Base-by-base conservation (phyloP, 2,329 filamentous ascomycete genomes). In the Hirsutella rhossiliensis region DNA sequence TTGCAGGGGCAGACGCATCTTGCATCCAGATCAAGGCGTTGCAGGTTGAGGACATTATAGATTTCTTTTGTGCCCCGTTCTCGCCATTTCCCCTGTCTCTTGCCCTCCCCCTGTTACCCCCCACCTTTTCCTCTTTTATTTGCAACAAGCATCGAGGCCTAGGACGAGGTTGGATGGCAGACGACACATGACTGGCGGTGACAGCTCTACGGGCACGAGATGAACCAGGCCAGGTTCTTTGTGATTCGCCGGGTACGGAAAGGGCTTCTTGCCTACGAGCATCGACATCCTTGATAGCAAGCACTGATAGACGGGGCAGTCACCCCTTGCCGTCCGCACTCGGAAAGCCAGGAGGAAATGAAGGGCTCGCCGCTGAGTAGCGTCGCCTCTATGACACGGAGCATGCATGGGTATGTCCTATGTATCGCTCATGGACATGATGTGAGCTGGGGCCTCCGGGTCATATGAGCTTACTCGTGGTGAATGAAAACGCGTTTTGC, bases 1-100 rank as follows among this genome's bases (percentile, higher is more conserved):
- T 47, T 32, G 46, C 45, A 41, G 45, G 40, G 17, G 45, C 34
- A 43, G 45, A 42, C 48, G 43, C 45, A 45, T 31, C 34, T 29
- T 56, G 53, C 54, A 56, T 54, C 46, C 50, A 52, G 52, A 47
- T 43, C 43, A 53, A 52, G 58, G 58, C 58, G 58, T 60, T 59
- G 51, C 49, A 47, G 57, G 54, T 45, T 54, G 53, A 54, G 52
- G 36, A 47, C 49, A 54, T 50, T 47, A 61, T 61, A 61, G 58
- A 61, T 19, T 20, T 42, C 18, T 20, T n/a, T 19, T 15, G 20
- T 27, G 13, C 19, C n/a, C 23, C 23, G 5, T 17, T 23, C 3
- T 32, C 19, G 15, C 4, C 34, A 4, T 12, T 9, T 9, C 34
- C 18, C 18, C 3, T 11, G 8, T 23, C 11, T 34, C 27, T 9